A percentile compares a stretch with the other conserved stretches of the same genome.
phyloP scores from a whole-genome alignment of 2,329 filamentous ascomycete genomes.

The Ampelomyces quisqualis region DNA sequence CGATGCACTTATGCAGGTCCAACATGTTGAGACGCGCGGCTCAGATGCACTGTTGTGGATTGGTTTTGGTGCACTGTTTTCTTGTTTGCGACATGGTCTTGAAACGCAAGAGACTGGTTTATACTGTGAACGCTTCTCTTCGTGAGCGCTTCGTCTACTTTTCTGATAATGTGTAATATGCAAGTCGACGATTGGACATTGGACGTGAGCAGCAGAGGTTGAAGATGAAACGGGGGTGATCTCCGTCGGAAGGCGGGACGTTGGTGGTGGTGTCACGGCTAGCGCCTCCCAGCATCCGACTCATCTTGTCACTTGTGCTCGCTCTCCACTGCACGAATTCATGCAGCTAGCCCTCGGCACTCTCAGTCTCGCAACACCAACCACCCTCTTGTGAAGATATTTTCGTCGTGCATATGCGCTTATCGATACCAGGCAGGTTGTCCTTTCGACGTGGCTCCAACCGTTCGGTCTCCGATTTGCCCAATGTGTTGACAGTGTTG shows the following conservation, averaged over 20 bases:
- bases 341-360: slow-evolving; percentile 4
- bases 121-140: neutral
- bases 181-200: slow-evolving; percentile 2
- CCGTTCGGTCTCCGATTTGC: slow-evolving; percentile 8
- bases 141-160: neutral
- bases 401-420: slow-evolving; percentile 11
- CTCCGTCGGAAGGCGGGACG: slow-evolving; percentile 6
- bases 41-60: neutral
- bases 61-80: neutral
- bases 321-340: slow-evolving; percentile 6
- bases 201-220: neutral
- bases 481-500: slow-evolving; percentile 8
- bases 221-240: slow-evolving; percentile 5
- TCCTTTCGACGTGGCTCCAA: slow-evolving; percentile 20
- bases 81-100: neutral
- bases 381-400: slow-evolving; percentile 4
- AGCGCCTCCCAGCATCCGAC: slow-evolving; percentile 11
- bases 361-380: slow-evolving; percentile 6
- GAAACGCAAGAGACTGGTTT: neutral
- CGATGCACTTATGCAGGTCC: slow-evolving; percentile 9
- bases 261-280: slow-evolving; percentile 11
- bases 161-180: neutral
- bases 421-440: slow-evolving; percentile 9
- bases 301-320: slow-evolving; percentile 11
- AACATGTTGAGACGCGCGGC: slow-evolving; percentile 7